Evolutionary conservation across 768 basidiomycete species (phyloP).

Genomic region (Xerocomus brunneocitrinus): DNA sequence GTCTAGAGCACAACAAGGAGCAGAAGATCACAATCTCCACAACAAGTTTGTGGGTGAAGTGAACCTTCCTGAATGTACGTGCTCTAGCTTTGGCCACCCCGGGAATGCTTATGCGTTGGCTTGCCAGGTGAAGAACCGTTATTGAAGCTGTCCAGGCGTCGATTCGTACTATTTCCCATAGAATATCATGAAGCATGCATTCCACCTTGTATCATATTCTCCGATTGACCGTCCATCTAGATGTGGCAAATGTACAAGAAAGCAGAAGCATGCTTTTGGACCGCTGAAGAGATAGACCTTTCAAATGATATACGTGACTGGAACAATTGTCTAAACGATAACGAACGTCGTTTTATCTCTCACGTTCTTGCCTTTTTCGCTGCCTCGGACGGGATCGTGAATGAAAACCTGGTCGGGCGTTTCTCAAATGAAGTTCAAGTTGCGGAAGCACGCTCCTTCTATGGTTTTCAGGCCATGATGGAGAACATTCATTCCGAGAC

Average conservation of each 20-base stretch:
- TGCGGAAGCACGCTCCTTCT: slow-evolving; percentile 91
- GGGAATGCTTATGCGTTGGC: not conserved
- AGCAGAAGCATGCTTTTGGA: slow-evolving; percentile 91
- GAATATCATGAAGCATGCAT: slow-evolving; percentile 76
- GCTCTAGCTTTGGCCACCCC: not conserved
- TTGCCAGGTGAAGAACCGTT: slow-evolving; percentile 61
- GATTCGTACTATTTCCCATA: slow-evolving; percentile 92
- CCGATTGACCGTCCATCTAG: slow-evolving; percentile 34
- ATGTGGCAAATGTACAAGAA: slow-evolving; percentile 96
- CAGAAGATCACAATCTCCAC: not conserved
- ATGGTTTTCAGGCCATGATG: slow-evolving; percentile 98
- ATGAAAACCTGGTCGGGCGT: slow-evolving; percentile 90
- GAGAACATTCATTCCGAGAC: slow-evolving; percentile 96
- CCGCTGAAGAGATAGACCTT: slow-evolving; percentile 86
- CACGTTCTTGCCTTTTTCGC: slow-evolving; percentile 94
- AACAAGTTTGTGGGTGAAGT: slow-evolving; percentile 17
- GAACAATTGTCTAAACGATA: slow-evolving; percentile 68
- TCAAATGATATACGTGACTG: slow-evolving; percentile 83
- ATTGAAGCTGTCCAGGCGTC: slow-evolving; percentile 63
- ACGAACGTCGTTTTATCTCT: slow-evolving; percentile 84
- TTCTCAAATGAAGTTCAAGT: slow-evolving; percentile 88
- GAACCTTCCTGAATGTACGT: slow-evolving; percentile 18
- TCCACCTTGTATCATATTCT: not conserved
- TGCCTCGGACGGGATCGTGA: slow-evolving; percentile 91
- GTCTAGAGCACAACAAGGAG: not conserved